Evolutionary conservation across 768 basidiomycete species (phyloP), one percentile per base, ranked within the genome.

Genomic region (Suillus luteus): DNA sequence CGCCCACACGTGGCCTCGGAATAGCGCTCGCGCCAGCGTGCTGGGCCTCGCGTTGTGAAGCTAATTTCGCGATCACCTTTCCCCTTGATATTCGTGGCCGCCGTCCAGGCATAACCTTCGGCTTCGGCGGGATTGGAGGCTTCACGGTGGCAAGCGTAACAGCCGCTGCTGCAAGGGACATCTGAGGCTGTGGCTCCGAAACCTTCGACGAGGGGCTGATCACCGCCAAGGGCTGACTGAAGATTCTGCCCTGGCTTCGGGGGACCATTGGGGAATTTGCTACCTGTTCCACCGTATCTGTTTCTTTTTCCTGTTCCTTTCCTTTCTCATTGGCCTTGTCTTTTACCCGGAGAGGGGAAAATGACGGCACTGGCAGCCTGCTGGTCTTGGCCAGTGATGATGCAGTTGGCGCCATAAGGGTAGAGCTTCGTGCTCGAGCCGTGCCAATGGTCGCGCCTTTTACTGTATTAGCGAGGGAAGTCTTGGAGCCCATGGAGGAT

Each of bases 51-150:
- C 92, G 85, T 73, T 93, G 89, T 15, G 89, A 89, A 1, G 88
- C 89, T 41, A 93, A 78, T 68, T 82, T 85, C 0, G 91, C 89
- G 52, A 93, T 91, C 46, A 93, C 90, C 65, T 87, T 89, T 33
- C 90, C 91, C 44, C 92, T 85, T 49, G 92, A 93, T 66, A 93
- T 91, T 9, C 91, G 85, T 5, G 92, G 92, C 71, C 86, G 88
- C 62, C 89, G 84, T 10, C 83, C 80, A 33, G 79, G 67, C 22
- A 77, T 63, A 17, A 70, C 65, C 63, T 77, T 78, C 5, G 70
- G 70, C 61, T 73, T 76, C 17, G 68, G 67, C 19, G 73, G 69
- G 11, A 68, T 63, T 9, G 71, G 62, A 2, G 65, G 59, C 31
- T 70, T 72, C 19, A 49, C 40, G 35, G 60, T 43, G 9, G 66